Evolutionary conservation across 2,329 filamentous ascomycete genomes (phyloP).

Genomic region (Monilinia laxa): DNA sequence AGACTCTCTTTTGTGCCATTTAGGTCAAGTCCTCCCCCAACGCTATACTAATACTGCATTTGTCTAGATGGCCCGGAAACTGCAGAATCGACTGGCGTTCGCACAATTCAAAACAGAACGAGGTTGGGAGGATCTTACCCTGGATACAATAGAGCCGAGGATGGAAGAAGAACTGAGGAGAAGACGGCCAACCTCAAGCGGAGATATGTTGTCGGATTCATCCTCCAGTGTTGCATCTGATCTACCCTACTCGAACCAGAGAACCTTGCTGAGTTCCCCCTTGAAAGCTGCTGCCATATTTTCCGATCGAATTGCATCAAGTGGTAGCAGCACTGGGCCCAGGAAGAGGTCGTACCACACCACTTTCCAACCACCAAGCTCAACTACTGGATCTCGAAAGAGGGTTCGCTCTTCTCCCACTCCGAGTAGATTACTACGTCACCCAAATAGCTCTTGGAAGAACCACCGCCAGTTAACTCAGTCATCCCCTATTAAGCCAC

Average conservation of each 20-base stretch:
- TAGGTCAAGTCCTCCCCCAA: not conserved
- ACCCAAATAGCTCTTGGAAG: constrained; percentile 67
- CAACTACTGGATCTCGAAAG: constrained; percentile 60
- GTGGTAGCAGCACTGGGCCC: constrained; percentile 64
- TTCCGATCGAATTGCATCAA: constrained; percentile 75
- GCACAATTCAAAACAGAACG: constrained; percentile 97
- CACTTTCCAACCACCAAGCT: constrained; percentile 49
- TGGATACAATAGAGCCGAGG: constrained; percentile 82
- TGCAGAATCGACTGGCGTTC: constrained; percentile 91
- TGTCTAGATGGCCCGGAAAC: constrained; percentile 81
- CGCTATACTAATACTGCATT: constrained; percentile 28
- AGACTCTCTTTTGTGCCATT: constrained; percentile 38
- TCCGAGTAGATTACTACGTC: constrained; percentile 55
- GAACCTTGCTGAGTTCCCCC: constrained; percentile 71
- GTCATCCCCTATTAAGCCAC: constrained; percentile 81
- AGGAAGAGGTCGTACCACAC: constrained; percentile 63
- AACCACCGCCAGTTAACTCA: constrained; percentile 73
- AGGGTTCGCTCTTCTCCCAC: constrained; percentile 68
- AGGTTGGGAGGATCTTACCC: constrained; percentile 87
- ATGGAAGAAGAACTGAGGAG: constrained; percentile 72
- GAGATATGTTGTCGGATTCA: constrained; percentile 80
- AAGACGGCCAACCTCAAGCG: constrained; percentile 60
- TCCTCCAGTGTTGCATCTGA: constrained; percentile 77
- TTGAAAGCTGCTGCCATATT: constrained; percentile 76
- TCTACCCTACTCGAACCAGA: constrained; percentile 62